Percentiles rank a stretch among this genome's conserved stretches.
phyloP scores from a whole-genome alignment of 108 stramenopile species.

The Ochromonas danica region DNA sequence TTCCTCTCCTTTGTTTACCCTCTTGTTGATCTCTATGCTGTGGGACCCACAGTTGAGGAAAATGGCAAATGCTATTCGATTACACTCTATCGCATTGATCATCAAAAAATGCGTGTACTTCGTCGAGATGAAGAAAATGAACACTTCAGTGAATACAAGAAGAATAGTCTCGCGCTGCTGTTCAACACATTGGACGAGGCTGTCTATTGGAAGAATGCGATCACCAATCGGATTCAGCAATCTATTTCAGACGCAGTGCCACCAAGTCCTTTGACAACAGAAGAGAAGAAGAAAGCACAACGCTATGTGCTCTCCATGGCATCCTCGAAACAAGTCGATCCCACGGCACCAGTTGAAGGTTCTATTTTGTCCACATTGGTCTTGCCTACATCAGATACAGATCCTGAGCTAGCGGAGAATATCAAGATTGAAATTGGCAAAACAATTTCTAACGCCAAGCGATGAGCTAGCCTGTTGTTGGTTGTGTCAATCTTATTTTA shows the following conservation, averaged over 20 bases:
- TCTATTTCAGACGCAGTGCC: neutral
- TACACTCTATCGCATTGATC: neutral
- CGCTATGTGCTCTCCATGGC: neutral
- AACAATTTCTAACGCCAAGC: neutral
- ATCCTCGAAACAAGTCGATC: neutral
- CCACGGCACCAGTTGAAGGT: neutral
- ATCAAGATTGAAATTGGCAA: constrained; percentile 21
- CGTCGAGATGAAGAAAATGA: neutral
- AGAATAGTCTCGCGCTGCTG: neutral
- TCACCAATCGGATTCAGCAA: neutral
- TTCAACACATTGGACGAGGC: neutral
- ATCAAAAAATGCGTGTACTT: neutral
- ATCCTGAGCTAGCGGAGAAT: neutral
- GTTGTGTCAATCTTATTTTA: too few relatives aligned
- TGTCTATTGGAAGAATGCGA: neutral
- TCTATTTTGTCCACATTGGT: neutral
- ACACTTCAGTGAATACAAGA: neutral
- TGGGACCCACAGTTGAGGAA: neutral
- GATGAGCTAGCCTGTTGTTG: too few relatives aligned
- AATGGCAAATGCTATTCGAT: neutral
- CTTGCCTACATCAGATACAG: neutral
- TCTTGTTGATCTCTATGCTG: neutral
- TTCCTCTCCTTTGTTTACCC: constrained; percentile 11
- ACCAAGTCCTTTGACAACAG: neutral
- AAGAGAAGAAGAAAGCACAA: neutral